A percentile compares a stretch with the other conserved stretches of the same genome.
Conservation (phyloP, 2,329 filamentous ascomycete species). For the Escovopsis sp. region DNA sequence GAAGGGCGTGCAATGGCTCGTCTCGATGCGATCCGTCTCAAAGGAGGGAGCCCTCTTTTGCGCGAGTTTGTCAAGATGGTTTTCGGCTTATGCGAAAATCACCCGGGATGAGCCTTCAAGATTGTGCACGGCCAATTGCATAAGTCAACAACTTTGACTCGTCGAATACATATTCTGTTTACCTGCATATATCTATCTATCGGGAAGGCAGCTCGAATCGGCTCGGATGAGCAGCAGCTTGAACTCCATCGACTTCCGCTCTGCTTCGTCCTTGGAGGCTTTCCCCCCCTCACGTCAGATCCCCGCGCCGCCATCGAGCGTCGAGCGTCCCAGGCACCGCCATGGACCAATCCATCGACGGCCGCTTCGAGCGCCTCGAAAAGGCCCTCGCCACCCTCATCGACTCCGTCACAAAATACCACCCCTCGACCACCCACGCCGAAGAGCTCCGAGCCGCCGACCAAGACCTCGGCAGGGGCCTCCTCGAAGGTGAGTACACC, state of each 20-base stretch:
- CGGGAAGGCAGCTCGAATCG: background rate
- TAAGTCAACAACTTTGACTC: background rate
- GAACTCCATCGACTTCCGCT: no score
- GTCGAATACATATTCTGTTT: slow-evolving; percentile 3
- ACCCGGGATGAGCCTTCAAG: slow-evolving; percentile 17
- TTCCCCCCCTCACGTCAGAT: no score
- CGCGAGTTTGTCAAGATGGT: slow-evolving; percentile 16
- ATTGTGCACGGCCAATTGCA: slow-evolving; percentile 2
- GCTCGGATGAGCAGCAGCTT: background rate
- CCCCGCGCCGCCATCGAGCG: background rate
- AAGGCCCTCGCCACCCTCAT: slow-evolving; percentile 54
- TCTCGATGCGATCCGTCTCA: slow-evolving; percentile 13
- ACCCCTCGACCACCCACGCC: slow-evolving; percentile 54
- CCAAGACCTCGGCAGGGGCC: slow-evolving; percentile 46
- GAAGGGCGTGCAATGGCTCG: slow-evolving; percentile 23
- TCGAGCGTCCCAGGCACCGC: background rate
- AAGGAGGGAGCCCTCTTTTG: slow-evolving; percentile 12
- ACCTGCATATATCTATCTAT: background rate
- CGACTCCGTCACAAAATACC: slow-evolving; percentile 71
- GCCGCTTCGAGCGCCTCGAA: slow-evolving; percentile 51
- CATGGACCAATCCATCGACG: slow-evolving; percentile 51
- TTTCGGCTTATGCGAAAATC: slow-evolving; percentile 19
- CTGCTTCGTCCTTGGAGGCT: no score
- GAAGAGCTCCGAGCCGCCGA: slow-evolving; percentile 59
- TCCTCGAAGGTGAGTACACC: slow-evolving; percentile 44